These are phyloP conservation scores for Dictyostelium intermedium DNA, from an alignment of 78 protist genomes.

Conservation along the genomic window DNA sequence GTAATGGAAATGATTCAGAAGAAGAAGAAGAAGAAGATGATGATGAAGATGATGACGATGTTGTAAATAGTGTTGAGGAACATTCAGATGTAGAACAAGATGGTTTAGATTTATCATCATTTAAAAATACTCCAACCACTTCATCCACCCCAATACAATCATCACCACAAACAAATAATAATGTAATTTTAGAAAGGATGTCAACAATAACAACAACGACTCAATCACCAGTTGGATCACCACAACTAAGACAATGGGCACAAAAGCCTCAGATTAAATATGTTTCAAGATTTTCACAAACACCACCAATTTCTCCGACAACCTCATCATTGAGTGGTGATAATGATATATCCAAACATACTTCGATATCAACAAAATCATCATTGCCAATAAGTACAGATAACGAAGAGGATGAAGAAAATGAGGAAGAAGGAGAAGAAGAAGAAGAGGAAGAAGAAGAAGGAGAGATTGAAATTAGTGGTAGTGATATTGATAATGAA, in stretches of 20 bases:
- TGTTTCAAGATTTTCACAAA: background rate
- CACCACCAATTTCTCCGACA: conserved; percentile 1
- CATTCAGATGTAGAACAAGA: conserved; percentile 15
- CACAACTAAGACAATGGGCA: conserved; percentile 25
- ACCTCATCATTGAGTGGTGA: background rate
- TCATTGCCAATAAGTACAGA: background rate
- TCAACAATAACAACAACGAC: background rate
- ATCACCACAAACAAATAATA: background rate
- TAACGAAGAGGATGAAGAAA: background rate
- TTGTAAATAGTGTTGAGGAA: conserved; percentile 9
- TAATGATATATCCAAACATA: background rate
- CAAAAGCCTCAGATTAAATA: conserved; percentile 36
- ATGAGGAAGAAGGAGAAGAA: background rate
- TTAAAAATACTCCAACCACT: background rate
- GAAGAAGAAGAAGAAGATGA: background rate
- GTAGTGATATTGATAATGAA: conserved; percentile 25
- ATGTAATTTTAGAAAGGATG: background rate
- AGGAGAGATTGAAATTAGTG: background rate
- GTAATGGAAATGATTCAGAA: background rate
- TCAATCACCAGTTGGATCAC: background rate
- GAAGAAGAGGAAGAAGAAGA: conserved; percentile 20
- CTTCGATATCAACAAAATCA: background rate
- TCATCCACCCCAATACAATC: background rate
- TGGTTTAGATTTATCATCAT: background rate
- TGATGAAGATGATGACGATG: background rate